Conservation (phyloP, 768 basidiomycete genomes). For the Punctularia strigosozonata region DNA sequence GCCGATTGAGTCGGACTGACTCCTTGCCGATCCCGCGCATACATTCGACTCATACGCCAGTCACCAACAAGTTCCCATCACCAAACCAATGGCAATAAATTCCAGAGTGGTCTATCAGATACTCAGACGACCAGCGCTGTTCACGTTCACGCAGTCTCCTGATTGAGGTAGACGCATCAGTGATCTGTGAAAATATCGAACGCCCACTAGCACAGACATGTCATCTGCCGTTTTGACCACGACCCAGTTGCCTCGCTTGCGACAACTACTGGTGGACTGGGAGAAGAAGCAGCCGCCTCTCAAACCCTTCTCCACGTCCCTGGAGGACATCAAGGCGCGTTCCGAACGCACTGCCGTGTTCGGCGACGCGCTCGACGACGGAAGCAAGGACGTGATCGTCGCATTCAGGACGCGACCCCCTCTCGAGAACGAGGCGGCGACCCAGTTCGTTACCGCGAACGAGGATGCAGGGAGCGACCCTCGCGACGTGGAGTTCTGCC, state of each 20-base stretch:
- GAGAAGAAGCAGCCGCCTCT: background rate
- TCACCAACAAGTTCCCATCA: too few relatives aligned
- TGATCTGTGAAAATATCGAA: too few relatives aligned
- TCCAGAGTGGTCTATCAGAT: too few relatives aligned
- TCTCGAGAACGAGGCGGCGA: conserved; percentile 17
- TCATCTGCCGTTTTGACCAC: background rate
- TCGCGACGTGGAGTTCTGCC: conserved; percentile 15
- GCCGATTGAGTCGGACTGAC: too few relatives aligned
- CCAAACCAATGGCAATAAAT: too few relatives aligned
- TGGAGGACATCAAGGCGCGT: background rate
- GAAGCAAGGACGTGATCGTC: conserved; percentile 21
- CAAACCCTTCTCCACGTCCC: background rate
- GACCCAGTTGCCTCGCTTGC: background rate
- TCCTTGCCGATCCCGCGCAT: too few relatives aligned
- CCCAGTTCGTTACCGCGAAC: conserved; percentile 12
- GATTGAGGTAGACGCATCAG: too few relatives aligned
- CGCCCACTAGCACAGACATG: too few relatives aligned
- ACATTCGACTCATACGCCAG: too few relatives aligned
- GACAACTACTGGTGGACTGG: background rate
- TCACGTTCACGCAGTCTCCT: too few relatives aligned
- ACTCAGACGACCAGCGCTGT: too few relatives aligned
- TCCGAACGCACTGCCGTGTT: background rate
- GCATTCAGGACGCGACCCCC: conserved; percentile 25
- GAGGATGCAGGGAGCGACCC: conserved; percentile 8
- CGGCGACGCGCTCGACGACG: conserved; percentile 2